These are phyloP conservation scores for Colletotrichum sansevieriae DNA, from an alignment of 2,329 filamentous ascomycete genomes.

Conservation along the genomic window DNA sequence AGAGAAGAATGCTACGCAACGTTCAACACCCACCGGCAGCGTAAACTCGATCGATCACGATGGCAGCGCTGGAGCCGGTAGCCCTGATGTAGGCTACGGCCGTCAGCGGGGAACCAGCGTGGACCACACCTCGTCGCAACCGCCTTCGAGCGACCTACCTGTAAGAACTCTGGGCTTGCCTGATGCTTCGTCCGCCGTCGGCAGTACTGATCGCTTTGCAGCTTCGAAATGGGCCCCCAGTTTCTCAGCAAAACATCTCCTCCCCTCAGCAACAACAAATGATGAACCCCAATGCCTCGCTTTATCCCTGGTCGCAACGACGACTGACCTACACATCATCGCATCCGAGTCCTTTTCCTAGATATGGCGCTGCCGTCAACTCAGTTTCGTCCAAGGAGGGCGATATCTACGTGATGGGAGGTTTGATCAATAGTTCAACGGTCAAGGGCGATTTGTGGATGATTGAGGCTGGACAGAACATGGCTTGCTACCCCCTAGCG, in stretches of 20 bases:
- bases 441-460: constrained; percentile 99
- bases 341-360: constrained; percentile 89
- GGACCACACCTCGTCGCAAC: constrained; percentile 59
- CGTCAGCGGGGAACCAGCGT: constrained; percentile 67
- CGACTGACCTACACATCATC: constrained; percentile 87
- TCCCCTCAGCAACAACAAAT: constrained; percentile 37
- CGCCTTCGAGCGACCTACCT: constrained; percentile 53
- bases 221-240: constrained; percentile 67
- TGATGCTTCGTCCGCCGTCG: constrained; percentile 48
- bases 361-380: constrained; percentile 98
- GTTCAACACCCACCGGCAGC: constrained; percentile 82
- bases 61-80: constrained; percentile 67
- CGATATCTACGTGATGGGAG: constrained; percentile 97
- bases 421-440: constrained; percentile 92
- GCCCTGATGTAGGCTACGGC: constrained; percentile 74
- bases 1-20: constrained; percentile 67
- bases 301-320: constrained; percentile 97
- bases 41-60: constrained; percentile 78
- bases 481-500: constrained; percentile 91
- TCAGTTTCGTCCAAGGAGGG: constrained; percentile 94
- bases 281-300: constrained; percentile 76
- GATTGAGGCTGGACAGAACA: constrained; percentile 88
- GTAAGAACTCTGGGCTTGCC: constrained; percentile 55
- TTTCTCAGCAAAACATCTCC: constrained; percentile 45
- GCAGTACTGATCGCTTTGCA: constrained; percentile 47